phyloP scores from a whole-genome alignment of 805 yeast species.

The Pichia membranifaciens region DNA sequence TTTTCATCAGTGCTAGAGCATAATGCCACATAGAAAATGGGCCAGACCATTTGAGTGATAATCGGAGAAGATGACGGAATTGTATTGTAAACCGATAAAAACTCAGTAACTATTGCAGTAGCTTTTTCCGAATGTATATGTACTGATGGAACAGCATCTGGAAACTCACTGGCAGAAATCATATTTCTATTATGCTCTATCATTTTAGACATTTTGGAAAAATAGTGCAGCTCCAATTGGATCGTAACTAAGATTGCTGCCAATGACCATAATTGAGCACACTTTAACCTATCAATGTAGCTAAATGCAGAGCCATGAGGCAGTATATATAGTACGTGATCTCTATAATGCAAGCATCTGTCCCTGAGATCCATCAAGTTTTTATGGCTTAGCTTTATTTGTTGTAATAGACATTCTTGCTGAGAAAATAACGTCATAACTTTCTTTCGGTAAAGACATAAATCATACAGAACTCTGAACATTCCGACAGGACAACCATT shows the following conservation, averaged over 20 bases:
- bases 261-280: conserved; percentile 55
- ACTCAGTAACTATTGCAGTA: conserved; percentile 36
- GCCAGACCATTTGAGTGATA: conserved; percentile 62
- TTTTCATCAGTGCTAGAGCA: conserved; percentile 35
- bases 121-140: conserved; percentile 24
- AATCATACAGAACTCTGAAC: conserved; percentile 34
- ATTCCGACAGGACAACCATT: conserved; percentile 61
- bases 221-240: conserved; percentile 12
- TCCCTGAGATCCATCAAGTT: conserved; percentile 6
- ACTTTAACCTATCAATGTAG: conserved; percentile 38
- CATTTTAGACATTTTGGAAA: neutral
- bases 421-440: conserved; percentile 4
- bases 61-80: conserved; percentile 42
- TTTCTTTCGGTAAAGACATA: conserved; percentile 2
- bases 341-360: conserved; percentile 36
- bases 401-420: neutral
- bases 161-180: neutral
- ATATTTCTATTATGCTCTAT: conserved; percentile 5
- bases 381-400: neutral
- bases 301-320: conserved; percentile 23
- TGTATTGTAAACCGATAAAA: conserved; percentile 40
- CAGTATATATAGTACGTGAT: conserved; percentile 34
- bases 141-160: conserved; percentile 10
- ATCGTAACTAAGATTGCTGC: conserved; percentile 21
- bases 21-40: conserved; percentile 45